Percentiles rank a stretch among this genome's conserved stretches.
These are phyloP conservation scores for Zoysia matrella DNA, from an alignment of 202 grass and related monocot species.

Conservation along the genomic window DNA sequence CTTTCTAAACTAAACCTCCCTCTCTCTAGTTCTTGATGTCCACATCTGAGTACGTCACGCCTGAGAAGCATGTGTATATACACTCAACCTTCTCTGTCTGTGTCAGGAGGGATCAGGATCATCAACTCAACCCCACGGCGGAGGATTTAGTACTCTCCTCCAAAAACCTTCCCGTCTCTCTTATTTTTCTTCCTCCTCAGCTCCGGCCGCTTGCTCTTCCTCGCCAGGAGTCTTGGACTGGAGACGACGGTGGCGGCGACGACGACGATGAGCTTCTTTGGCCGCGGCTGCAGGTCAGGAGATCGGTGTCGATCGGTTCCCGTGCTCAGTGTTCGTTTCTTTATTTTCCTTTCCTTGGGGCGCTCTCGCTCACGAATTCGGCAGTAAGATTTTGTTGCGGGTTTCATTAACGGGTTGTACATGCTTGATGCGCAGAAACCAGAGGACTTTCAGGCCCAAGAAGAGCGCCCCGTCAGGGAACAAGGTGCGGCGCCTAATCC, in stretches of 20 bases:
- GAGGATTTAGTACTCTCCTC: neutral
- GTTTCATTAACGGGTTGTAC: neutral
- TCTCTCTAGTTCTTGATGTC: neutral
- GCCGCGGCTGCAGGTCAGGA: slow-evolving; percentile 33
- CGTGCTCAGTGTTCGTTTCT: neutral
- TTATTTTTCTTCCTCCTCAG: neutral
- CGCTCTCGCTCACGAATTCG: neutral
- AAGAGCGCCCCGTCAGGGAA: slow-evolving; percentile 72
- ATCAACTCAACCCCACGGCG: neutral
- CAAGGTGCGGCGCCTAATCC: slow-evolving; percentile 48
- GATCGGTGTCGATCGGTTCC: neutral
- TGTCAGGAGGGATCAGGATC: neutral
- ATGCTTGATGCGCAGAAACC: slow-evolving; percentile 50
- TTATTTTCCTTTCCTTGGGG: neutral
- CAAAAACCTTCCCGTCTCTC: neutral
- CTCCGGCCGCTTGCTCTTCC: neutral
- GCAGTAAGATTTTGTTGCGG: neutral
- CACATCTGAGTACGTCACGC: slow-evolving; percentile 8
- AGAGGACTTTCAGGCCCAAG: slow-evolving; percentile 83
- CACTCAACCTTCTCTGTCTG: neutral
- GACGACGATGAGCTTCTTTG: slow-evolving; percentile 50
- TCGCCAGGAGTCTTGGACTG: too few relatives aligned
- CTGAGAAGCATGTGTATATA: neutral
- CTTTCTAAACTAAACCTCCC: neutral
- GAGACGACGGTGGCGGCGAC: too few relatives aligned